These are phyloP conservation scores for Pascua guehoae DNA, from an alignment of 1,284 basidiomycete genomes.

Conservation along the genomic window DNA sequence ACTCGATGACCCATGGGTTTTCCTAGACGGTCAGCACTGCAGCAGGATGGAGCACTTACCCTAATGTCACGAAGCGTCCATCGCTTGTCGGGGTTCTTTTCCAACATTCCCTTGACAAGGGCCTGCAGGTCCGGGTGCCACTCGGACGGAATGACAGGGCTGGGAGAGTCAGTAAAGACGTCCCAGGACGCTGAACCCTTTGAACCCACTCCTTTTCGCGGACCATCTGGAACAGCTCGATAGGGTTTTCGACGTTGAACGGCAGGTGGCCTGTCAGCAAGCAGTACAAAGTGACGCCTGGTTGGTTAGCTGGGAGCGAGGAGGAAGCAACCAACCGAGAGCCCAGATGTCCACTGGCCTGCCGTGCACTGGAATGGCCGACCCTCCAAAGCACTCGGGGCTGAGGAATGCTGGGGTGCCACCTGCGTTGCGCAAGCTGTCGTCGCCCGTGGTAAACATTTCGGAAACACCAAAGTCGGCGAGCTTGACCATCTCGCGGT, in stretches of 20 bases:
- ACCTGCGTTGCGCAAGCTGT: conserved; percentile 49
- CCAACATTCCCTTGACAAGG: conserved; percentile 46
- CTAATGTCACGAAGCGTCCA: conserved; percentile 45
- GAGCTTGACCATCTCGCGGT: conserved; percentile 54
- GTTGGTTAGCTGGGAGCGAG: neutral
- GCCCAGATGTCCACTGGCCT: conserved; percentile 57
- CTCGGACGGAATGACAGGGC: conserved; percentile 42
- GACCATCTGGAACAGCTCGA: conserved; percentile 54
- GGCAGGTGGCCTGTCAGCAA: conserved; percentile 55
- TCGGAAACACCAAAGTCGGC: conserved; percentile 60
- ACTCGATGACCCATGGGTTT: conserved; percentile 50
- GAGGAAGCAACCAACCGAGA: conserved; percentile 43
- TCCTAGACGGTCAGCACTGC: conserved; percentile 24
- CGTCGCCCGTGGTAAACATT: conserved; percentile 53
- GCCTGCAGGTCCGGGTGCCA: conserved; percentile 42
- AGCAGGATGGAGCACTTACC: conserved; percentile 21
- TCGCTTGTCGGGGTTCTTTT: conserved; percentile 45
- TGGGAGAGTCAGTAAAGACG: conserved; percentile 14
- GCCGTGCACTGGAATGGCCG: conserved; percentile 46
- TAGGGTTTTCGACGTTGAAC: conserved; percentile 52
- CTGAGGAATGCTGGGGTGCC: conserved; percentile 59
- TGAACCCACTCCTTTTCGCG: conserved; percentile 48
- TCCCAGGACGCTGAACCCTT: no score
- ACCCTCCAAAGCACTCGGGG: conserved; percentile 49
- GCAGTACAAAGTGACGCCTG: conserved; percentile 56